These are phyloP conservation scores for Acer negundo DNA, from an alignment of 345 rosid species.

Conservation along the genomic window DNA sequence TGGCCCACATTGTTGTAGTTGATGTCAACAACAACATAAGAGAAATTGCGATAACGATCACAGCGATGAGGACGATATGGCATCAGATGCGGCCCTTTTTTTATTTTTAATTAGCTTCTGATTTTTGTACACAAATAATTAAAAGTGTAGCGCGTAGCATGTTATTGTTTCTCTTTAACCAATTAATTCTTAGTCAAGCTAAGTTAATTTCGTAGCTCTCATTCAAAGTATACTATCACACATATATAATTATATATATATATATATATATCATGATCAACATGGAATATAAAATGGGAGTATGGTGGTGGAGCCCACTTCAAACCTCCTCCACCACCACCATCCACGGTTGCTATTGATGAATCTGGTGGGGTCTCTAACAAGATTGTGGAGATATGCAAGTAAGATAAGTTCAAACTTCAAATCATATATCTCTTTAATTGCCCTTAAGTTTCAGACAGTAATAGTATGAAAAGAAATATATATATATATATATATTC, in stretches of 20 bases:
- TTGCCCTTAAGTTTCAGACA: no score
- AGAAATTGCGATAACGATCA: neutral
- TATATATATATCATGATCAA: no score
- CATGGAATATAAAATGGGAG: neutral
- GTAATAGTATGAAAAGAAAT: no score
- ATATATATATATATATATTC: no score
- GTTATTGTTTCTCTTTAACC: neutral
- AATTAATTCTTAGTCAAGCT: neutral
- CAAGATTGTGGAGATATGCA: neutral
- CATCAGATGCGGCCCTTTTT: conserved; percentile 13
- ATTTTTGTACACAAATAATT: conserved; percentile 9
- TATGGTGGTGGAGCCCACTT: conserved; percentile 4
- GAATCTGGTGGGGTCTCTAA: neutral
- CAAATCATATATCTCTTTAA: neutral
- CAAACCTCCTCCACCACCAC: neutral
- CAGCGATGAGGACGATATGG: neutral
- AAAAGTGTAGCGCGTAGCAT: neutral
- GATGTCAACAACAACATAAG: neutral
- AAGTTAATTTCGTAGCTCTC: neutral
- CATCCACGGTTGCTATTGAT: neutral
- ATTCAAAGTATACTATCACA: neutral
- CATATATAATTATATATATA: no score
- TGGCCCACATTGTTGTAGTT: conserved; percentile 8
- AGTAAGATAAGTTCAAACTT: neutral
- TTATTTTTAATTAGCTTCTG: neutral